These are phyloP conservation scores for Castanopsis chinensis DNA, from an alignment of 306 rosid genomes.

Conservation along the genomic window DNA sequence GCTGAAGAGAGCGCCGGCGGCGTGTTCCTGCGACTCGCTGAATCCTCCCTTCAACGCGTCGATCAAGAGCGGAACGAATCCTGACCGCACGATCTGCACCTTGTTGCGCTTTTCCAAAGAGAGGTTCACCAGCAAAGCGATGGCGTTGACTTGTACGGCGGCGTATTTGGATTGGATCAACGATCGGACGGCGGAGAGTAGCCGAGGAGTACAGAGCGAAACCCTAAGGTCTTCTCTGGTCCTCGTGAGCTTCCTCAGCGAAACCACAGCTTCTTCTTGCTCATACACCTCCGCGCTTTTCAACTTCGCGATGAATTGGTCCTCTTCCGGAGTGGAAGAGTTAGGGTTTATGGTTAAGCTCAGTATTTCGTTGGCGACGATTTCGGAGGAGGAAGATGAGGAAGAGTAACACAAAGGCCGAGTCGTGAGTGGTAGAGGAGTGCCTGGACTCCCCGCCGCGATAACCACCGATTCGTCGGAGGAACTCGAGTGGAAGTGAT, in stretches of 20 bases:
- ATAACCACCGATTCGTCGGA: constrained; percentile 52
- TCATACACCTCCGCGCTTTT: constrained; percentile 54
- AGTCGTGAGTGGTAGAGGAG: constrained; percentile 63
- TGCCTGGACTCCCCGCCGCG: constrained; percentile 39
- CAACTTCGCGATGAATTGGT: constrained; percentile 35
- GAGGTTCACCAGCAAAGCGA: constrained; percentile 78
- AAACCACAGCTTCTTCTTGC: constrained; percentile 65
- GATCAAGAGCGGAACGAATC: constrained; percentile 63
- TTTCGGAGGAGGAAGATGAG: constrained; percentile 54
- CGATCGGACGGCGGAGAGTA: constrained; percentile 45
- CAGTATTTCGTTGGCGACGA: constrained; percentile 36
- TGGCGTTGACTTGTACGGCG: constrained; percentile 68
- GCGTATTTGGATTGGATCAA: constrained; percentile 53
- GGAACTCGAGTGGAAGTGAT: constrained; percentile 48
- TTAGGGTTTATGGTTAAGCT: constrained; percentile 27
- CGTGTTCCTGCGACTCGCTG: constrained; percentile 83
- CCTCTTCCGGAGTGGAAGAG: constrained; percentile 40
- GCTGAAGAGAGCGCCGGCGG: constrained; percentile 94
- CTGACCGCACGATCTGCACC: constrained; percentile 78
- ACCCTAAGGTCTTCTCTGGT: constrained; percentile 52
- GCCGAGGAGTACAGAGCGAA: constrained; percentile 54
- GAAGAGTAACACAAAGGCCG: constrained; percentile 71
- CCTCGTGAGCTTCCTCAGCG: constrained; percentile 60
- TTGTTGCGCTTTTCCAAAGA: constrained; percentile 78
- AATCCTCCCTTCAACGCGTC: constrained; percentile 66